A percentile compares a stretch with the other conserved stretches of the same genome.
Evolutionary conservation across 2,329 filamentous ascomycete species (phyloP).

Genomic region (Aspergillus calidoustus): DNA sequence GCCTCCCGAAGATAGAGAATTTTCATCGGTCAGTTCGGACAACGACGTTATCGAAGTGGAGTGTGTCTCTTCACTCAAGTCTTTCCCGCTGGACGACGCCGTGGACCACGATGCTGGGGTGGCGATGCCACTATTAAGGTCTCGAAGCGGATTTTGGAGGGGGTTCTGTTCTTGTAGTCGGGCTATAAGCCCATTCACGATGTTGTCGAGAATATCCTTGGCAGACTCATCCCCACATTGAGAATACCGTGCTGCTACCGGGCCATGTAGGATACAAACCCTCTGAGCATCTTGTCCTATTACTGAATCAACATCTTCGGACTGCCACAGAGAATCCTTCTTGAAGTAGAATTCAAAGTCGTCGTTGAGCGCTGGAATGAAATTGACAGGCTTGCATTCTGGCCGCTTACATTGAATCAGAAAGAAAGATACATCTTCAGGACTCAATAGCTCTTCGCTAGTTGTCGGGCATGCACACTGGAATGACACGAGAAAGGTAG

Average conservation of each 20-base stretch:
- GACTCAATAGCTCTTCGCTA: conserved; percentile 85
- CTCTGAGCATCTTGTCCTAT: conserved; percentile 91
- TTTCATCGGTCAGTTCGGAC: conserved; percentile 16
- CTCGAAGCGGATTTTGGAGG: conserved; percentile 60
- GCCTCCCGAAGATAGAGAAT: not conserved
- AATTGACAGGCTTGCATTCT: conserved; percentile 91
- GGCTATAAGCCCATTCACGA: conserved; percentile 81
- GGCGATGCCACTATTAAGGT: conserved; percentile 37
- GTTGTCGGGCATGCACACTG: conserved; percentile 70
- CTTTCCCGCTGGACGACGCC: conserved; percentile 59
- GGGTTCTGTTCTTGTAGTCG: conserved; percentile 72
- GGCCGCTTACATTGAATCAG: conserved; percentile 83
- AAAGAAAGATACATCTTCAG: conserved; percentile 96
- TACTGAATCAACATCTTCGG: conserved; percentile 90
- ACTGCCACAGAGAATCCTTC: conserved; percentile 98
- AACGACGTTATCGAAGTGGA: conserved; percentile 17
- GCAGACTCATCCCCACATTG: conserved; percentile 86
- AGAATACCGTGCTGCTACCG: conserved; percentile 85
- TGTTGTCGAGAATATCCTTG: conserved; percentile 86
- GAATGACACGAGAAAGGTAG: conserved; percentile 16
- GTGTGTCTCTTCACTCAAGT: conserved; percentile 15
- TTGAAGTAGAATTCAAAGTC: conserved; percentile 99
- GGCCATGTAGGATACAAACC: conserved; percentile 92
- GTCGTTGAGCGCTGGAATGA: conserved; percentile 86
- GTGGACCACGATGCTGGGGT: conserved; percentile 61